A percentile compares a stretch with the other conserved stretches of the same genome.
phyloP scores from a whole-genome alignment of 2,329 filamentous ascomycete genomes.

The Zymoseptoria passerinii region DNA sequence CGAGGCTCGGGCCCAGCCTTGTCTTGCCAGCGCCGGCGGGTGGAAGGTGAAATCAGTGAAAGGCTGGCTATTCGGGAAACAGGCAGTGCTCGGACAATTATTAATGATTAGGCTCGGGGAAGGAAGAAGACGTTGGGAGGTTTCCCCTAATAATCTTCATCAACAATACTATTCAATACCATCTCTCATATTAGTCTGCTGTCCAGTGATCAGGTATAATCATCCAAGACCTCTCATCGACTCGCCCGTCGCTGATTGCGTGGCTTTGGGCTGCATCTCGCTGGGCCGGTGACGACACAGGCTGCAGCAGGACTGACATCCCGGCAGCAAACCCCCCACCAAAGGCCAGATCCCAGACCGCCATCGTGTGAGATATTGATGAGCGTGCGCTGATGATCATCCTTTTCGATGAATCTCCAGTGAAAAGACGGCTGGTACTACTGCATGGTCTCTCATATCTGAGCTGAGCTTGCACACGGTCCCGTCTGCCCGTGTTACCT shows the following conservation, averaged over 20 bases:
- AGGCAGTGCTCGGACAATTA: neutral
- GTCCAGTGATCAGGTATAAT: no score
- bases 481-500: no score
- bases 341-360: neutral
- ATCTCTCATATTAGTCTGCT: no score
- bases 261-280: neutral
- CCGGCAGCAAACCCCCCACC: no score
- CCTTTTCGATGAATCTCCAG: neutral
- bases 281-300: neutral
- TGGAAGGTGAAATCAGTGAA: neutral
- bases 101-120: neutral
- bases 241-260: neutral
- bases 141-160: no score
- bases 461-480: no score
- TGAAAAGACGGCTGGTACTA: neutral
- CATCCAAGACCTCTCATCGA: no score
- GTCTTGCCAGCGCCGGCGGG: no score
- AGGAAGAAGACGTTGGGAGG: neutral
- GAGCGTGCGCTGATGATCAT: neutral
- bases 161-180: no score
- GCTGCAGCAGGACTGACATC: neutral
- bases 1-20: neutral
- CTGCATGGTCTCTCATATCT: neutral
- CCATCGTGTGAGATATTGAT: neutral
- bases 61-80: neutral